phyloP scores from a whole-genome alignment of 371 early-diverging fungal genomes.

The Conidiobolus incongruus region DNA sequence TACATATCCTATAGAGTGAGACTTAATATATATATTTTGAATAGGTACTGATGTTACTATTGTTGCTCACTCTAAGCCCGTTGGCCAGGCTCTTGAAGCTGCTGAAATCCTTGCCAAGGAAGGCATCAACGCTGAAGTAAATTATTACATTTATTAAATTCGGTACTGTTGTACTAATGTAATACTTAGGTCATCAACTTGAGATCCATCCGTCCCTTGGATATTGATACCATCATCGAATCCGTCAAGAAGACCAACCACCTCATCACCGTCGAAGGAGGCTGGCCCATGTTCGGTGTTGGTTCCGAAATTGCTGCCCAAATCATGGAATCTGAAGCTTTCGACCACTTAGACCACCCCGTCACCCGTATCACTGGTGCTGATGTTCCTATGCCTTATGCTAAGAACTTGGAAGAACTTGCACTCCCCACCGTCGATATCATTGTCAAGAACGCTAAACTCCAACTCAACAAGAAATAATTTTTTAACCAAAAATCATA shows the following conservation, averaged over 20 bases:
- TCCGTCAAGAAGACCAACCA: conserved; percentile 96
- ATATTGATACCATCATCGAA: conserved; percentile 76
- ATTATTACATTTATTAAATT: background rate
- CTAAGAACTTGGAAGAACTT: conserved; percentile 78
- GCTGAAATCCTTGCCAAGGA: conserved; percentile 71
- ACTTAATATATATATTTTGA: conserved; percentile 3
- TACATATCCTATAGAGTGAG: conserved; percentile 7
- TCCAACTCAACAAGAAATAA: conserved; percentile 9
- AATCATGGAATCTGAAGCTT: conserved; percentile 89
- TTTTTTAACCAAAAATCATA: too few species aligned
- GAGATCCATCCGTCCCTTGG: conserved; percentile 93
- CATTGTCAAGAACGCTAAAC: conserved; percentile 54
- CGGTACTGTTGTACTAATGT: too few species aligned
- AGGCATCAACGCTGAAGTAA: conserved; percentile 50
- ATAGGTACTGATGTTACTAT: conserved; percentile 75
- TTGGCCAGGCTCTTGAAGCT: conserved; percentile 79
- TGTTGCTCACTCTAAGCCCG: conserved; percentile 85
- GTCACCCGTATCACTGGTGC: conserved; percentile 89
- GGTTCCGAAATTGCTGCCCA: conserved; percentile 94
- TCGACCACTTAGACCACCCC: conserved; percentile 93
- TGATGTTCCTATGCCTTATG: conserved; percentile 98
- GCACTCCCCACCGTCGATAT: conserved; percentile 75
- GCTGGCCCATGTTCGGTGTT: conserved; percentile 93
- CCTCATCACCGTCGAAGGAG: conserved; percentile 92
- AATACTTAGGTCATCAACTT: conserved; percentile 88